Evolutionary conservation across 208 protist genomes (phyloP), one percentile per base, ranked within the genome.

Genomic region (Leptomonas seymouri): DNA sequence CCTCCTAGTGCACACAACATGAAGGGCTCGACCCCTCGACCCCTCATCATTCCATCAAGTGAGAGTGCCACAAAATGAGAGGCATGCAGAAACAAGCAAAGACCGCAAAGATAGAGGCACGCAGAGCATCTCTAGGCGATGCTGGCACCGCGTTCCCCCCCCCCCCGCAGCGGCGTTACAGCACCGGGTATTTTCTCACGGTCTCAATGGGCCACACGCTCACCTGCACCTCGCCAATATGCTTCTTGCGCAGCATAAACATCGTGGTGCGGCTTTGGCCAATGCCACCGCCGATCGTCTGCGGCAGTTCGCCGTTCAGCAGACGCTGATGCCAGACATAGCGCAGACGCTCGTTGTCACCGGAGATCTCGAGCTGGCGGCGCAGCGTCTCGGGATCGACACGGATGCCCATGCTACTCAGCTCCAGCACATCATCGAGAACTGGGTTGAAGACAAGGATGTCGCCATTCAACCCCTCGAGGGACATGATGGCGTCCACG

Each of bases 221-320:
- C 81, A 78, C 88, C 80, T 98, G 94, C 42, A 98, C 90, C 80
- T 98, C 90, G 11, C 89, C 94, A 69, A 98, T 96, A 70, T 98
- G 94, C 58, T 78, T 84, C 74, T 97, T 98, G 59, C 80, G 80
- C 3, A 98, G 81, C 55, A 96, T 79, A 63, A 97, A 91, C 94
- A 97, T 97, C 21, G 84, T 80, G 20, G 91, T 66, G 53, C 94
- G 82, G 69, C 89, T 95, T 75, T 97, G 92, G 46, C 91, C 91
- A 56, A 96, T 91, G 39, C 91, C 91, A 25, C 91, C 91, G 51
- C 91, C 91, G 58, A 98, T 82, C 20, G 89, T 95, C 66, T 94
- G 87, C 8, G 91, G 90, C 31, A 98, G 80, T 44, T 87, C 80
- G 20, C 85, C 89, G 30, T 76, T 74, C 34, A 98, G 46, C 21